Evolutionary conservation across 148 eudicot genomes (phyloP), one percentile per base, ranked within the genome.

Genomic region (Fallopia convolvulus): DNA sequence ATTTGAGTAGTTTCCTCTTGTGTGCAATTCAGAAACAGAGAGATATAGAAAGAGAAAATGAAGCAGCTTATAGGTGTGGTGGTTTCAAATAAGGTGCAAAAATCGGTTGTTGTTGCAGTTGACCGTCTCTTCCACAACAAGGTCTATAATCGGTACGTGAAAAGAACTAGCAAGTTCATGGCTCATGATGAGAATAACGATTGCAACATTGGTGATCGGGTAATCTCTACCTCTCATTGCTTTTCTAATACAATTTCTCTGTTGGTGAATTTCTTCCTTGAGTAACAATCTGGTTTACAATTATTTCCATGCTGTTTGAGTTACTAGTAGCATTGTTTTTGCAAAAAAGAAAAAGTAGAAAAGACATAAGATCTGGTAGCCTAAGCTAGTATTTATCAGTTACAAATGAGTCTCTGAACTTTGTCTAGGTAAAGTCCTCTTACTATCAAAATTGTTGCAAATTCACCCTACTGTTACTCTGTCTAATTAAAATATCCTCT

Each of bases 11-110:
- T 21, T 58, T 58, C 12, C 32, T 58, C 65, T 65, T 65, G 17
- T 65, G 17, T 65, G 70, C 70, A 65, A 14, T 68, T 68, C 15
- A 65, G 74, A n/a, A 21, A 72, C 49, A n/a, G 49, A 72, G 30
- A 42, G 50, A n/a, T n/a, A 72, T 6, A 46, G 74, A 20, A 21
- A 73, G 23, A 20, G 48, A 79, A 52, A 52, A 86, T 86, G 89
- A 86, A 86, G 83, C 89, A 83, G 65, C 79, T 86, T 26, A 75
- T 86, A n/a, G 89, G 87, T 23, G 75, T 86, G 77, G 89, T 86
- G n/a, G 85, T 84, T 40, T 86, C 89, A 2, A 86, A 86, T 79
- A 86, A 86, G 85, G 84, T 86, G 89, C 86, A 86, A 80, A 86
- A 86, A 49, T 86, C 89, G 4, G 89, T 80, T 36, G 89, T 86